These are phyloP conservation scores for Metarhizium rileyi DNA, from an alignment of 2,329 filamentous ascomycete genomes.

Conservation along the genomic window DNA sequence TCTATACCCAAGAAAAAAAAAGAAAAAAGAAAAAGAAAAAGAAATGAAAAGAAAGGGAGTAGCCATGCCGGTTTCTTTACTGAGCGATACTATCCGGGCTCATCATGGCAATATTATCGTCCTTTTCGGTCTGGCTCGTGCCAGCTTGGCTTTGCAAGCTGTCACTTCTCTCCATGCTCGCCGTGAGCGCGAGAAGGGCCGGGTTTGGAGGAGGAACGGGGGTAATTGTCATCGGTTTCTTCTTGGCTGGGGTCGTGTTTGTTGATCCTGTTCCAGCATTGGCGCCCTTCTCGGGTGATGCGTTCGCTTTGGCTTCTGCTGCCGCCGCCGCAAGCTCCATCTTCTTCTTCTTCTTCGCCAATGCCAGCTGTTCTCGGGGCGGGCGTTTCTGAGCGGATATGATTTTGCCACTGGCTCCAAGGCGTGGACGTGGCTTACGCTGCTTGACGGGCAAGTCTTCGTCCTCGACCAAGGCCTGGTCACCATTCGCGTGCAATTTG, in stretches of 20 bases:
- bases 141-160: constrained; percentile 49
- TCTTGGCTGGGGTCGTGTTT: constrained; percentile 40
- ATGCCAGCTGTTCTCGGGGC: constrained; percentile 69
- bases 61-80: constrained; percentile 12
- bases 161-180: constrained; percentile 47
- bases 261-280: constrained; percentile 17
- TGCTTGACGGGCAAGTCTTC: constrained; percentile 93
- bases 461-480: constrained; percentile 81
- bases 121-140: constrained; percentile 57
- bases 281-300: constrained; percentile 22
- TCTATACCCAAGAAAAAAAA: neutral
- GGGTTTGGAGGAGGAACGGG: constrained; percentile 30
- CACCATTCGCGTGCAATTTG: constrained; percentile 73
- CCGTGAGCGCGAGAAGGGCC: constrained; percentile 29
- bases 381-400: constrained; percentile 75
- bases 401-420: constrained; percentile 72
- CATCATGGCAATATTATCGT: constrained; percentile 66
- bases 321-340: constrained; percentile 45
- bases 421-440: constrained; percentile 58
- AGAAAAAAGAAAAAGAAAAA: neutral
- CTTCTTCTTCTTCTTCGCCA: constrained; percentile 85
- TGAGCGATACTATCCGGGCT: constrained; percentile 68
- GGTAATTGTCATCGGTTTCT: constrained; percentile 32
- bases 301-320: constrained; percentile 34
- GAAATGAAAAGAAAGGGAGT: neutral